Conservation (phyloP, 805 yeast species). For the Suhomyces pyralidae region DNA sequence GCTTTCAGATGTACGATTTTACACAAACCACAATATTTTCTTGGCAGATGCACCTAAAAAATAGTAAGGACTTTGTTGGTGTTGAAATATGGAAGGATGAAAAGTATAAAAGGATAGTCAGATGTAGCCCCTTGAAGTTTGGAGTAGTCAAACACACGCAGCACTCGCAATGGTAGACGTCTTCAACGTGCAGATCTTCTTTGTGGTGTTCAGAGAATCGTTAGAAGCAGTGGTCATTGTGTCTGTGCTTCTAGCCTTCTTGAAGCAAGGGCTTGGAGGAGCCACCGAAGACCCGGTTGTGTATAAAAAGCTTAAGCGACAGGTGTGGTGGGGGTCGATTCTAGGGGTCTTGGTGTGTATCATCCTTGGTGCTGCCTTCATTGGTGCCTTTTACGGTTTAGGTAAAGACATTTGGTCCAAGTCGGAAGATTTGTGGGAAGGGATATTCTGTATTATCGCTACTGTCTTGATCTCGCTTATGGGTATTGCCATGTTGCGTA, state of each 20-base stretch:
- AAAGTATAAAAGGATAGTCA: background rate
- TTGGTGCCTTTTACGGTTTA: constrained; percentile 85
- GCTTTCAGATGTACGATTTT: background rate
- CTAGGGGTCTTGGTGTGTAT: constrained; percentile 77
- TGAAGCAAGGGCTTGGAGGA: constrained; percentile 80
- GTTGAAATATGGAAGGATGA: background rate
- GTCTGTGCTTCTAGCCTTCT: constrained; percentile 86
- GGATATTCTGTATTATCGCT: constrained; percentile 88
- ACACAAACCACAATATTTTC: background rate
- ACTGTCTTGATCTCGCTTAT: constrained; percentile 82
- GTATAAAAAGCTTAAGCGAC: constrained; percentile 63
- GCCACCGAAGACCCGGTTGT: constrained; percentile 45
- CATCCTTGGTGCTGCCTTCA: constrained; percentile 85
- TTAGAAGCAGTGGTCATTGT: constrained; percentile 90
- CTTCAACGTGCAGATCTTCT: constrained; percentile 74
- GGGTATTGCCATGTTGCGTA: constrained; percentile 96
- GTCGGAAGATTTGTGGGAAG: constrained; percentile 97
- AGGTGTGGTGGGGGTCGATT: constrained; percentile 83
- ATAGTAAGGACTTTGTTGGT: background rate
- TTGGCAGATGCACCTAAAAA: background rate
- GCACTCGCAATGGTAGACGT: constrained; percentile 45
- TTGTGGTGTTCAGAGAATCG: constrained; percentile 90
- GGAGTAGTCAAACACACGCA: background rate
- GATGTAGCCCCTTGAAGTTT: background rate
- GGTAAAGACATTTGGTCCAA: constrained; percentile 79